phyloP scores from a whole-genome alignment of 352 stramenopile genomes.

The Pythium diclinum region DNA sequence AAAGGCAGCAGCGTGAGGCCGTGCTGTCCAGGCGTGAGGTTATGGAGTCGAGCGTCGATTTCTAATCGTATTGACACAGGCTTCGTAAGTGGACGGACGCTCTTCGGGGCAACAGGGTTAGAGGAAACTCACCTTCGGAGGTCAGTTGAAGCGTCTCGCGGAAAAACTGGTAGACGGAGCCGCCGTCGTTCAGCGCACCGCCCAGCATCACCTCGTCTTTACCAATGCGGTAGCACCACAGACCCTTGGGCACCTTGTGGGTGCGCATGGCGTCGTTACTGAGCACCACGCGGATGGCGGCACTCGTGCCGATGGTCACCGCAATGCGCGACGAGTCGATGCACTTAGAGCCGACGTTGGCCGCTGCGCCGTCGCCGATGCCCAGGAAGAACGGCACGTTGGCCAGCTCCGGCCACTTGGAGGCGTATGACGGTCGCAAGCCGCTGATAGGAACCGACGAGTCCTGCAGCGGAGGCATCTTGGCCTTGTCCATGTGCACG shows the following conservation, averaged over 20 bases:
- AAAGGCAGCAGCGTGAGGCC: constrained; percentile 90
- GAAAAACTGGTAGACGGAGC: constrained; percentile 93
- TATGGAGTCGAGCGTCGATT: constrained; percentile 39
- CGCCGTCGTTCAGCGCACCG: constrained; percentile 95
- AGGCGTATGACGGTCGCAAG: constrained; percentile 48
- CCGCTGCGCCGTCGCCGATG: constrained; percentile 91
- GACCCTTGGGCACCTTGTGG: constrained; percentile 77
- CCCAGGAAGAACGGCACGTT: constrained; percentile 84
- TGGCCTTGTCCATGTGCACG: constrained; percentile 59
- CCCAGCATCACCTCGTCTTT: constrained; percentile 85
- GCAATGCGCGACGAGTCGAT: constrained; percentile 82
- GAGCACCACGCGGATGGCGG: constrained; percentile 90
- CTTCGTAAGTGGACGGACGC: too few relatives aligned
- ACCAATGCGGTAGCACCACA: constrained; percentile 95
- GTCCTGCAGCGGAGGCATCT: constrained; percentile 71
- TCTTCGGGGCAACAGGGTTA: not conserved
- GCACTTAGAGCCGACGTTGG: constrained; percentile 95
- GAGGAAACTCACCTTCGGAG: constrained; percentile 34
- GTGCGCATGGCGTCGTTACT: constrained; percentile 38
- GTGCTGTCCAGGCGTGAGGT: constrained; percentile 48
- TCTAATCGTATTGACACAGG: constrained; percentile 16
- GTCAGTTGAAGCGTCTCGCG: constrained; percentile 62
- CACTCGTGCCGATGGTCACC: constrained; percentile 94
- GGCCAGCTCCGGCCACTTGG: constrained; percentile 71
- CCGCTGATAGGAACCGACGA: constrained; percentile 61